Evolutionary conservation across 106 monocot species (phyloP).

Genomic region (Platanthera zijinensis): DNA sequence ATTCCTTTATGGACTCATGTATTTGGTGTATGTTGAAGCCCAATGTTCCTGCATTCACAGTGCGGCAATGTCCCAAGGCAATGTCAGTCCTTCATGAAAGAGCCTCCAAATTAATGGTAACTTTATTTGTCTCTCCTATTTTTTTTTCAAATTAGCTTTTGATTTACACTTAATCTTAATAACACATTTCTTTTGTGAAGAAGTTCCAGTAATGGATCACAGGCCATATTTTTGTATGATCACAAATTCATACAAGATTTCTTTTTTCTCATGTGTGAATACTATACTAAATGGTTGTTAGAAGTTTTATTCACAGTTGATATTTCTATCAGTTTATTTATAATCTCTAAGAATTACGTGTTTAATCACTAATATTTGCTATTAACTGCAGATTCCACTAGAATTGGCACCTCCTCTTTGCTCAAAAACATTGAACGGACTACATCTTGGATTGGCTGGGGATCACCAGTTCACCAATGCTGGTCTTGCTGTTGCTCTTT

Average conservation of each 20-base stretch:
- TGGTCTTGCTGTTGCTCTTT: slow-evolving; percentile 82
- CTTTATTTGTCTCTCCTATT: slow-evolving; percentile 2
- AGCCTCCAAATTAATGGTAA: slow-evolving; percentile 63
- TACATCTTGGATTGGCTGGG: slow-evolving; percentile 74
- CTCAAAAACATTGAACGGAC: slow-evolving; percentile 27
- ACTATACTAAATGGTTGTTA: neutral
- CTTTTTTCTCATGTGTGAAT: neutral
- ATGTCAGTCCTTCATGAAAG: slow-evolving; percentile 55
- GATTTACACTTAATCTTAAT: neutral
- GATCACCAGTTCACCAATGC: slow-evolving; percentile 89
- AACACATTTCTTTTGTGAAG: neutral
- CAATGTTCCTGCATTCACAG: slow-evolving; percentile 54
- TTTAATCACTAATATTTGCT: slow-evolving; percentile 3
- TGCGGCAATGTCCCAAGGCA: slow-evolving; percentile 57
- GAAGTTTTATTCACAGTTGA: neutral
- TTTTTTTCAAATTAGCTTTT: neutral
- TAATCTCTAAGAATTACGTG: neutral
- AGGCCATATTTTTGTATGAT: neutral
- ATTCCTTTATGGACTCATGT: slow-evolving; percentile 23
- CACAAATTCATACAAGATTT: neutral
- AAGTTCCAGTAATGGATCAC: neutral
- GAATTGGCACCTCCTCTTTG: slow-evolving; percentile 48
- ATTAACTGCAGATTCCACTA: slow-evolving; percentile 44
- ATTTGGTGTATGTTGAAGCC: slow-evolving; percentile 43
- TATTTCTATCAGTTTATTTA: neutral